These are phyloP conservation scores for Alternaria tenuissima DNA, from an alignment of 2,329 filamentous ascomycete species.

Conservation along the genomic window DNA sequence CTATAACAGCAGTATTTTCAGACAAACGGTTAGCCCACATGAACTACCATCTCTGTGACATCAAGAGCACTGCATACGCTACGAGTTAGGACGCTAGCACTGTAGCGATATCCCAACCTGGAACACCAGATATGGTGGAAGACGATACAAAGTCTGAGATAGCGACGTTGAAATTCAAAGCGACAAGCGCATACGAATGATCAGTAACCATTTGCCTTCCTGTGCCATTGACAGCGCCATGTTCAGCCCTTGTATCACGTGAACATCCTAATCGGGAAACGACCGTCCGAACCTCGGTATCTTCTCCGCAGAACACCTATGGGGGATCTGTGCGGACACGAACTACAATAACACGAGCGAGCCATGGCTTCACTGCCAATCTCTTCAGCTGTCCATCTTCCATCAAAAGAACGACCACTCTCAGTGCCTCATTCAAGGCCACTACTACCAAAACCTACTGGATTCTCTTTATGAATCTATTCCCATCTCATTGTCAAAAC, in stretches of 20 bases:
- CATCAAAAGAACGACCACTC: not conserved
- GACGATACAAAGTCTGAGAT: not conserved
- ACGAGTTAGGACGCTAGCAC: not conserved
- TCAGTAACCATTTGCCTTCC: not conserved
- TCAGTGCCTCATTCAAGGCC: not conserved
- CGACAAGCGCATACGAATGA: not conserved
- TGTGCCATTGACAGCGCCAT: not conserved
- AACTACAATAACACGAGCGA: conserved; percentile 4
- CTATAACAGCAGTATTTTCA: not conserved
- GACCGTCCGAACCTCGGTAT: conserved; percentile 28
- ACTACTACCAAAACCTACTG: not conserved
- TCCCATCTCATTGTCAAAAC: not conserved
- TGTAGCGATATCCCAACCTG: not conserved
- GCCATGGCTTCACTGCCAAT: not conserved
- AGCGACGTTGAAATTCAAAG: not conserved
- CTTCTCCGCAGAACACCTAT: conserved; percentile 31
- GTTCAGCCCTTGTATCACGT: not conserved
- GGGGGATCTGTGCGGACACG: conserved; percentile 27
- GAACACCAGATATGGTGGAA: not conserved
- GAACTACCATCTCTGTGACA: not conserved
- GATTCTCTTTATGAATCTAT: not conserved
- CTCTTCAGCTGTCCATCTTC: not conserved
- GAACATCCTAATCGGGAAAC: conserved; percentile 25
- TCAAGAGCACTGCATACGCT: not conserved
- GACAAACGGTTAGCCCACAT: not conserved